A percentile compares a stretch with the other conserved stretches of the same genome.
Evolutionary conservation across 192 early-diverging fungal genomes (phyloP).

Genomic region (Chytriomyces sp.): DNA sequence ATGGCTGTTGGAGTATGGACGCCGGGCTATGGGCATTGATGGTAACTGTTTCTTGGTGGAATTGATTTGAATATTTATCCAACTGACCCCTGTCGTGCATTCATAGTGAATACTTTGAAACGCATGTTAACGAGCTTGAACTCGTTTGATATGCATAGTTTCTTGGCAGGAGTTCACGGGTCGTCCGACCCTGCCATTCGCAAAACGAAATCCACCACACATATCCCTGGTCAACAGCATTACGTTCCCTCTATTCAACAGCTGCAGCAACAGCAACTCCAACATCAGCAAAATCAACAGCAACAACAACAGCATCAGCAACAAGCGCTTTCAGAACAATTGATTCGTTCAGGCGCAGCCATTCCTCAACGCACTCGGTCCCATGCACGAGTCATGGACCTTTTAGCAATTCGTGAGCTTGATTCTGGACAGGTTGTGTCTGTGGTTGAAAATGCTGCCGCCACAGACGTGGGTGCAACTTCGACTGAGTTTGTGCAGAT

Average conservation of each 20-base stretch:
- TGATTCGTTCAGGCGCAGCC: not conserved
- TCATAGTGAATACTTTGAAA: constrained; percentile 23
- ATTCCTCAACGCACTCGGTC: not conserved
- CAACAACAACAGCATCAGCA: constrained; percentile 13
- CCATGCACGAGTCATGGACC: constrained; percentile 18
- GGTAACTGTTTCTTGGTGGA: not conserved
- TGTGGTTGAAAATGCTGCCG: not conserved
- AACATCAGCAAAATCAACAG: not conserved
- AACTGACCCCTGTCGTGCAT: not conserved
- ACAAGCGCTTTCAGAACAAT: not conserved
- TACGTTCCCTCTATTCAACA: too few species aligned
- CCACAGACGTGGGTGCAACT: not conserved
- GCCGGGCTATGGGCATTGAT: constrained; percentile 33
- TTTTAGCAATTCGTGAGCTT: not conserved
- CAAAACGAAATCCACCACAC: not conserved
- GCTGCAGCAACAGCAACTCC: not conserved
- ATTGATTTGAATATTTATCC: not conserved
- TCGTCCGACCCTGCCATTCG: not conserved
- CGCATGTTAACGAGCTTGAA: constrained; percentile 18
- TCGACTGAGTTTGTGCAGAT: constrained; percentile 12
- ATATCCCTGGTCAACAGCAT: too few species aligned
- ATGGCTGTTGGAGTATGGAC: constrained; percentile 23
- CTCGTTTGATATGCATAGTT: constrained; percentile 4
- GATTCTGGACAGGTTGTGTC: not conserved
- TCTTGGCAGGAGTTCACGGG: not conserved